Evolutionary conservation across 257 asterid species (phyloP).

Genomic region (Coffea canephora): DNA sequence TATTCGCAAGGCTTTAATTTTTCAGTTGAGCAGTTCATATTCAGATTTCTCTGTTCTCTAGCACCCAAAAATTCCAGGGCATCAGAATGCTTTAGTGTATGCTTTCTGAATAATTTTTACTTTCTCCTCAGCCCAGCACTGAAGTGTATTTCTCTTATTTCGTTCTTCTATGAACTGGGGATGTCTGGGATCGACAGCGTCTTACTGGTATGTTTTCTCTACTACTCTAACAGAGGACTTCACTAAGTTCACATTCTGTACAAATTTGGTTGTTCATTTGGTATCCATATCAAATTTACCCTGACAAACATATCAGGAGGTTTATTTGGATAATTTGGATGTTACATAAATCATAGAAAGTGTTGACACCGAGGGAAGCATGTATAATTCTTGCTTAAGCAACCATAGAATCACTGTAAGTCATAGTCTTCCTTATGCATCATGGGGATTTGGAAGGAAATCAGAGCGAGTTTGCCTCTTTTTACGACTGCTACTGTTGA

Average conservation of each 20-base stretch:
- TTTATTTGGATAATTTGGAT: neutral
- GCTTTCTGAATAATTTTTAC: constrained; percentile 18
- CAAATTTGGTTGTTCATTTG: neutral
- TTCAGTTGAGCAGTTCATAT: neutral
- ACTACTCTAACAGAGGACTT: neutral
- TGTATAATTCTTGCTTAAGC: neutral
- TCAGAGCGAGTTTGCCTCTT: neutral
- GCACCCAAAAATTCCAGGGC: neutral
- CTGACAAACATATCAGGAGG: too few species aligned
- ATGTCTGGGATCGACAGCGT: constrained; percentile 84
- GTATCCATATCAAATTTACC: neutral
- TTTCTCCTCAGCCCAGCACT: constrained; percentile 59
- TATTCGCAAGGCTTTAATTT: neutral
- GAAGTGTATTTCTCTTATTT: constrained; percentile 63
- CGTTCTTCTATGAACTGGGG: constrained; percentile 93
- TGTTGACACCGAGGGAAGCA: neutral
- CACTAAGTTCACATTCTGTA: neutral
- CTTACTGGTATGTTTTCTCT: constrained; percentile 56
- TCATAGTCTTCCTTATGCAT: neutral
- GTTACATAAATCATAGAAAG: neutral
- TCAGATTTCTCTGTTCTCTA: neutral
- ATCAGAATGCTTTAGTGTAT: neutral
- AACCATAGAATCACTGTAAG: neutral
- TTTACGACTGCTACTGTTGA: neutral
- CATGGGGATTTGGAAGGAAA: neutral